Evolutionary conservation across 495 filamentous ascomycete genomes (phyloP).

Genomic region (Astrothelium macrocarpum): DNA sequence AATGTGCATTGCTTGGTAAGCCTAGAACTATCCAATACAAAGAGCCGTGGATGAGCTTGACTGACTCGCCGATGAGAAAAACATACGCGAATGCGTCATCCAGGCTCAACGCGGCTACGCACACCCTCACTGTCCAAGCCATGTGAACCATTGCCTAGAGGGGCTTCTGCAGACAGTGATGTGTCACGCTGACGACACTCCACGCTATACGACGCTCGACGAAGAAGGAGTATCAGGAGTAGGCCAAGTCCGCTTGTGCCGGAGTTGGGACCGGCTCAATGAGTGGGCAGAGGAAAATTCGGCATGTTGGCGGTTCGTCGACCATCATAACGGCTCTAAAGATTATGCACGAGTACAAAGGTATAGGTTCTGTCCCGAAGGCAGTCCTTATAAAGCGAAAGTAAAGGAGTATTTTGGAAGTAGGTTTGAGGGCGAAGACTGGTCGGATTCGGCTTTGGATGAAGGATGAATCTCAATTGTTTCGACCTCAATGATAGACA

Average conservation of each 20-base stretch:
- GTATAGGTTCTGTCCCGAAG: constrained; percentile 16
- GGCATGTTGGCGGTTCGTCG: constrained; percentile 6
- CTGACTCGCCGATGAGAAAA: neutral
- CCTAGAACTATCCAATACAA: neutral
- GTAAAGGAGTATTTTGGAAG: neutral
- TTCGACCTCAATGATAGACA: neutral
- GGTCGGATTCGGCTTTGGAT: neutral
- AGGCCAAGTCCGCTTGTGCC: neutral
- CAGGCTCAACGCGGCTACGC: neutral
- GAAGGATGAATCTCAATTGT: neutral
- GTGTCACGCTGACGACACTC: constrained; percentile 1
- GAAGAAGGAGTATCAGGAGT: neutral
- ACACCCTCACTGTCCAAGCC: neutral
- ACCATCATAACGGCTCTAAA: neutral
- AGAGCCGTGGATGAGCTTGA: neutral
- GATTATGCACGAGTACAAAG: neutral
- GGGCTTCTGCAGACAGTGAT: neutral
- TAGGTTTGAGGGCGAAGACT: neutral
- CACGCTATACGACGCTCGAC: neutral
- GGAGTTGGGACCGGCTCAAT: neutral
- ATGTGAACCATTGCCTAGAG: neutral
- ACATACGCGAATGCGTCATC: neutral
- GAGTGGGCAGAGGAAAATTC: neutral
- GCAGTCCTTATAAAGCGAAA: constrained; percentile 13
- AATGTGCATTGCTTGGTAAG: neutral